A percentile compares a stretch with the other conserved stretches of the same genome.
Conservation (phyloP, 2,329 filamentous ascomycete genomes). For the Dichotomopilus funicola region DNA sequence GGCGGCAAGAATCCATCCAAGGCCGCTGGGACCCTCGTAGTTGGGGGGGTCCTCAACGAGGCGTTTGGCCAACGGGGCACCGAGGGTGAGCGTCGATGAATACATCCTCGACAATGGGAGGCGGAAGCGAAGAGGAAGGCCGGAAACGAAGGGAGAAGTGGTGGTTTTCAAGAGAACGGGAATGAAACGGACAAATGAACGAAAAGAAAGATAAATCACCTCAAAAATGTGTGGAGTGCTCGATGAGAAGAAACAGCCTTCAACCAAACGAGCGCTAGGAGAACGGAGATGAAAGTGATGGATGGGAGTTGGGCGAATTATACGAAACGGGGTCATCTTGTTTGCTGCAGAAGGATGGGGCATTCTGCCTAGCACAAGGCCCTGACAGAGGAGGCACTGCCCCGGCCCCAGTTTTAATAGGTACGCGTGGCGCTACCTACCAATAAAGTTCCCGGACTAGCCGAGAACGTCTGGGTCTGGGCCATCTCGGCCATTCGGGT, state of each 20-base stretch:
- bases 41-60: constrained; percentile 5
- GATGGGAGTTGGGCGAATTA: background rate
- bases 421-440: no score
- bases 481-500: no score
- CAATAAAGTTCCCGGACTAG: background rate
- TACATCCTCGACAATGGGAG: background rate
- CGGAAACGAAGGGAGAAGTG: background rate
- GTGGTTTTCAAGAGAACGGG: background rate
- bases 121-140: no score
- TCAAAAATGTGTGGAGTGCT: background rate
- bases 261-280: no score
- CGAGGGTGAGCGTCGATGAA: constrained; percentile 4
- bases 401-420: no score
- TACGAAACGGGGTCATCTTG: background rate
- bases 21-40: constrained; percentile 30
- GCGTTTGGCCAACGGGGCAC: constrained; percentile 15
- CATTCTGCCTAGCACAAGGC: constrained; percentile 8
- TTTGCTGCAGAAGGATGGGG: background rate
- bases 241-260: background rate
- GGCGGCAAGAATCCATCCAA: constrained; percentile 34
- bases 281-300: background rate
- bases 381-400: constrained; percentile 1
- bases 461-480: no score
- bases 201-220: background rate
- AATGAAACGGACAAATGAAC: background rate